Conservation (phyloP, 257 asterid species). For the Scutellaria galericulata region DNA sequence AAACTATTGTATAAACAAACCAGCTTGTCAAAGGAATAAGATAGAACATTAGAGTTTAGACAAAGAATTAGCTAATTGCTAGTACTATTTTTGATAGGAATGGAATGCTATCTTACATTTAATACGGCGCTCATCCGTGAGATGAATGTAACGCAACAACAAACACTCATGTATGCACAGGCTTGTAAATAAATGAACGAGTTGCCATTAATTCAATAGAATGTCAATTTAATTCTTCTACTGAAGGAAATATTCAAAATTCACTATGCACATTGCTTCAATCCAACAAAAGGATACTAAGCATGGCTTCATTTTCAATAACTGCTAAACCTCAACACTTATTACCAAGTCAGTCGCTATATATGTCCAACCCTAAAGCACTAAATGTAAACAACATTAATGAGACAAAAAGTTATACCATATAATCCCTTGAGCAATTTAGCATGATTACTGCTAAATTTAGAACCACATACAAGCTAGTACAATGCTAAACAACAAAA, state of each 20-base stretch:
- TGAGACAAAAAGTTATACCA: not conserved
- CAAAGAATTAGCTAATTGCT: not conserved
- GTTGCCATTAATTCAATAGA: not conserved
- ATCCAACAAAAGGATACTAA: not conserved
- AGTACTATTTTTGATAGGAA: not conserved
- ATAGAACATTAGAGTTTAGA: not conserved
- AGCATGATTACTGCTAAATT: not conserved
- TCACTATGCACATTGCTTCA: not conserved
- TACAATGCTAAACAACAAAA: slow-evolving; percentile 17
- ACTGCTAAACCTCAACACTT: not conserved
- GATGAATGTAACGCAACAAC: slow-evolving; percentile 14
- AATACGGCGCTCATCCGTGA: slow-evolving; percentile 2
- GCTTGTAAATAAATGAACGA: not conserved
- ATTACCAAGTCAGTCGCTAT: slow-evolving; percentile 14
- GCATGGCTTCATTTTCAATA: slow-evolving; percentile 8
- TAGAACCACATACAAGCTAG: not conserved
- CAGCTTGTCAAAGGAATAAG: not conserved
- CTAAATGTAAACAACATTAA: not conserved
- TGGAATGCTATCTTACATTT: not conserved
- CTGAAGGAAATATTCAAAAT: not conserved
- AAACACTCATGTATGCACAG: not conserved
- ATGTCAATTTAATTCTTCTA: not conserved
- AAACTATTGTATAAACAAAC: slow-evolving; percentile 6
- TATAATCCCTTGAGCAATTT: slow-evolving; percentile 2
- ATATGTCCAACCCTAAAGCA: not conserved